Base-by-base conservation (phyloP, 345 rosid species). In the Lepidium africanum region DNA sequence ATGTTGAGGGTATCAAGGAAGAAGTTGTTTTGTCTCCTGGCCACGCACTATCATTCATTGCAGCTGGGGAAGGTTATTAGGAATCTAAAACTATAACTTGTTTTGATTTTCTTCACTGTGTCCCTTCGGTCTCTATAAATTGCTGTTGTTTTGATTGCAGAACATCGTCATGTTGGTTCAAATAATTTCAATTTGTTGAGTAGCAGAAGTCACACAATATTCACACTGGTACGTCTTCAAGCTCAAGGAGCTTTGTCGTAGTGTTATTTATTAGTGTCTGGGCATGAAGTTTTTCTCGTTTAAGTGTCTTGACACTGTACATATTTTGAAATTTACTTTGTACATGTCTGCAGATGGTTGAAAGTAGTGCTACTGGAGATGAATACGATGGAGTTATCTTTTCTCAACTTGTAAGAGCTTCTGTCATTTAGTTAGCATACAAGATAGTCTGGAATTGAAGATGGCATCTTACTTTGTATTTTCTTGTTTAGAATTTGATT, bases 141-240 rank as follows among this genome's bases (percentile, higher is more conserved):
- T 75, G 27, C 35, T 61, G 30, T 33, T 67, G 30, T 79, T 54
- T 61, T 69, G 61, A 42, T 77, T 76, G 76, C 88, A 95, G 99
- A 95, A 65, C 99, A 95, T 81, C 99, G 99, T 61, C 99, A 95
- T 61, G 98, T 95, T 80, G 99, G 99, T 68, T 95, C 99, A 61
- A 95, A 95, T 83, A 95, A 95, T 78, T 95, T 89, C 81, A 95
- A 95, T 79, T 85, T 95, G 54, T 66, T 91, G 63, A 95, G 99
- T 63, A 95, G 99, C 84, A 85, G 99, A 81, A 95, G 99, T 81
- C 99, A 95, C 83, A 95, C 99, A 43, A 86, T 95, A 72, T 95
- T 95, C 70, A 91, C 98, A 13, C 78, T 95, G 93, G 99, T 89
- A 89, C 70, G 71, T 59, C 27, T 57, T 73, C 67, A 62, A 47